Conservation (phyloP, 768 basidiomycete species). For the Suillus placidus region DNA sequence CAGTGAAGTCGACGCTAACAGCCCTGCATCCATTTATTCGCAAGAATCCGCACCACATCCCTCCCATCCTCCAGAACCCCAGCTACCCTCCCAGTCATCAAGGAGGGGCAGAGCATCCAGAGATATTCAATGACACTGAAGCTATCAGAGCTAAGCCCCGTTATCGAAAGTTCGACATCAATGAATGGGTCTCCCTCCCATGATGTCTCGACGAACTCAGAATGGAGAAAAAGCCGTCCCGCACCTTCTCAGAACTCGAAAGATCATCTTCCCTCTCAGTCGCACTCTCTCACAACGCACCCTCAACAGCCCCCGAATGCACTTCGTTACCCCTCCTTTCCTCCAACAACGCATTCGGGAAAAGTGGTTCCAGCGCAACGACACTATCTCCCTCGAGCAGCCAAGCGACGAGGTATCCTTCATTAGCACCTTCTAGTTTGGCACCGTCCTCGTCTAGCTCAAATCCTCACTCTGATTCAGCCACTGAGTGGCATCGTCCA, state of each 20-base stretch:
- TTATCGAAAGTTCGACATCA: slow-evolving; percentile 21
- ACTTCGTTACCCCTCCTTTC: slow-evolving; percentile 25
- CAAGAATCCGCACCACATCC: slow-evolving; percentile 23
- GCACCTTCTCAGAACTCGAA: not conserved
- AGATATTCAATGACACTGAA: slow-evolving; percentile 6
- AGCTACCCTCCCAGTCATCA: not conserved
- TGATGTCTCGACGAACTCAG: not conserved
- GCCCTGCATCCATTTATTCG: slow-evolving; percentile 26
- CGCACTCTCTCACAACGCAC: not conserved
- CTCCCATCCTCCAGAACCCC: slow-evolving; percentile 10
- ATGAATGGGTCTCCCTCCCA: not conserved
- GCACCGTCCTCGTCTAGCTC: slow-evolving; percentile 12
- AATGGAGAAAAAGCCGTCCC: not conserved
- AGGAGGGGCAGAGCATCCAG: slow-evolving; percentile 19
- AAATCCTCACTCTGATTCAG: slow-evolving; percentile 15
- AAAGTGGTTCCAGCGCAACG: slow-evolving; percentile 23
- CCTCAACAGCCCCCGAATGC: slow-evolving; percentile 18
- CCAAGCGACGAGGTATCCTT: slow-evolving; percentile 30
- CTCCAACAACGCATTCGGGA: slow-evolving; percentile 31
- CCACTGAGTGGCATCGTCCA: slow-evolving; percentile 27
- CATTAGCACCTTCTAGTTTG: slow-evolving; percentile 25
- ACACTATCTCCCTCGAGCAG: slow-evolving; percentile 19
- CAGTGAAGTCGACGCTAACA: not conserved
- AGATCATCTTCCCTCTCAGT: not conserved
- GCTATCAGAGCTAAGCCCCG: slow-evolving; percentile 19